These are phyloP conservation scores for Cladosporium sp. DNA, from an alignment of 2,329 filamentous ascomycete species.

Conservation along the genomic window DNA sequence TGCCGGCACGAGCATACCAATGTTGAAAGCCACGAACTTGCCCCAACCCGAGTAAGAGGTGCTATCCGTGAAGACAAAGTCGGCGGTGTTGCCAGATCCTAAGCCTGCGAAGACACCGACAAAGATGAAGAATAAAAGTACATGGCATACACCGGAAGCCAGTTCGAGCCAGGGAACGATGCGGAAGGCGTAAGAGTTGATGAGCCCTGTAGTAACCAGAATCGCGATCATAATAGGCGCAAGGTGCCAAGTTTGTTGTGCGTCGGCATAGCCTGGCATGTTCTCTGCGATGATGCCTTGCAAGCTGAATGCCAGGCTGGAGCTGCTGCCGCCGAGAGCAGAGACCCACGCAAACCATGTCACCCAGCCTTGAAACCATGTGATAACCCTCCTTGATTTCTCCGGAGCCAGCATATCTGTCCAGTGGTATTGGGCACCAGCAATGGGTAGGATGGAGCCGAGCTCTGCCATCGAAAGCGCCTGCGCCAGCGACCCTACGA, in stretches of 20 bases:
- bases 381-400: constrained; percentile 13
- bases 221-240: constrained; percentile 34
- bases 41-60: constrained; percentile 7
- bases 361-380: constrained; percentile 30
- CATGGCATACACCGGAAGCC: constrained; percentile 12
- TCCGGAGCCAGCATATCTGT: constrained; percentile 15
- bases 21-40: constrained; percentile 6
- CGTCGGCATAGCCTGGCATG: constrained; percentile 23
- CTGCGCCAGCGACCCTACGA: not conserved
- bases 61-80: constrained; percentile 12
- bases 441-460: constrained; percentile 25
- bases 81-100: constrained; percentile 7
- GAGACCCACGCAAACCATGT: constrained; percentile 37
- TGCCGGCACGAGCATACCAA: constrained; percentile 9
- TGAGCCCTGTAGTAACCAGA: constrained; percentile 25
- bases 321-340: constrained; percentile 30
- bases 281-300: constrained; percentile 24
- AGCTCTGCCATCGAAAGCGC: constrained; percentile 23
- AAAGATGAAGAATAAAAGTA: constrained; percentile 14
- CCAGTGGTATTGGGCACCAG: constrained; percentile 17
- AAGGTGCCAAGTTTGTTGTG: constrained; percentile 32
- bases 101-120: constrained; percentile 11
- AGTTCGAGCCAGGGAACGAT: constrained; percentile 24
- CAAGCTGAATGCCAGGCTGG: constrained; percentile 19
- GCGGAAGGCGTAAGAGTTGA: constrained; percentile 32